Evolutionary conservation across 495 filamentous ascomycete genomes (phyloP), one percentile per base, ranked within the genome.

Genomic region (Penicillium pancosmium): DNA sequence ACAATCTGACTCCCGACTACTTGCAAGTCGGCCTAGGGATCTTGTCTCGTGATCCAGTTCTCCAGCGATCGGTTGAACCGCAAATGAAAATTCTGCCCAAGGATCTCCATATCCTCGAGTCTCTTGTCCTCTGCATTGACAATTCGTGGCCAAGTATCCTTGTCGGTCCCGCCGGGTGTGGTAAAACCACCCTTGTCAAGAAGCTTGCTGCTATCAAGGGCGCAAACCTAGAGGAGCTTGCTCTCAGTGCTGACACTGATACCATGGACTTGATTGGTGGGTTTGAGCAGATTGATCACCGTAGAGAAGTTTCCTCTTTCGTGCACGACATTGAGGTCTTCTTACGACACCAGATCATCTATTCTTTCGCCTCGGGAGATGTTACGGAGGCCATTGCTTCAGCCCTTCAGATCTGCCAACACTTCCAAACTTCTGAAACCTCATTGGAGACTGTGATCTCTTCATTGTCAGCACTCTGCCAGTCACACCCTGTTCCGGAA

Each of bases 231-330:
- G 81, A 90, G 43, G 87, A 89, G 43, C 86, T 97, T 54, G 84
- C 92, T 11, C 79, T 98, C 64, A 97, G 95, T 70, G 85, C 91
- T 4, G 95, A 98, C 60, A 90, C 93, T 50, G 95, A 99, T 72
- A 91, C 93, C 15, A 97, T 93, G 86, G 95, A 99, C 68, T 81
- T 99, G 21, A 89, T 99, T 52, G 95, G 95, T 62, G 92, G 94
- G 0, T 99, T 95, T 68, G 95, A 98, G 67, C 95, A 99, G 73
- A 87, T 91, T 35, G 92, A 98, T 69, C 82, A 91, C 50, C 76
- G 86, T 33, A 83, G 93, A 48, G 84, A 86, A 48, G 71, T 86
- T 16, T 84, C 84, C 6, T 66, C 74, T 62, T 54, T 84, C 80
- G 59, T 76, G 82, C 57, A 70, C 33, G 80, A 84, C 54, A 67